Conservation (phyloP, 1,139 yeast genomes). For the Pichia sp. region DNA sequence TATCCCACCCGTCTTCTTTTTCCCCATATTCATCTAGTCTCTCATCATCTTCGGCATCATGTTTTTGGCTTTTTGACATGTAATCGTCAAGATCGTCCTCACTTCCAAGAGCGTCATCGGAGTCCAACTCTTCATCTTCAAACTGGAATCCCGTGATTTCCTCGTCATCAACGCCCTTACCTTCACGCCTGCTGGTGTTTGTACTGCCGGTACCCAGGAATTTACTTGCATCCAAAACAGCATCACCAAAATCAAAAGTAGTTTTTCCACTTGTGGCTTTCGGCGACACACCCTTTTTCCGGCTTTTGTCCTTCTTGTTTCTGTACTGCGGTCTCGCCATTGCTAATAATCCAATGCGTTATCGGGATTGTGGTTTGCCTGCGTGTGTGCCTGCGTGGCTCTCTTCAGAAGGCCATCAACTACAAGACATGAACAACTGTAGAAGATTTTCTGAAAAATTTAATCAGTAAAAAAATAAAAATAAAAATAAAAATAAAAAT, state of each 20-base stretch:
- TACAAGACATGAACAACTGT: too few species aligned
- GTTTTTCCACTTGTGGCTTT: slow-evolving; percentile 1
- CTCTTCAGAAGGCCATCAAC: too few species aligned
- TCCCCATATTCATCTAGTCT: slow-evolving; percentile 35
- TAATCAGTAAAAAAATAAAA: not conserved
- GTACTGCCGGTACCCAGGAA: slow-evolving; percentile 11
- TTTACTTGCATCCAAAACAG: slow-evolving; percentile 32
- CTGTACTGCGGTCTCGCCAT: not conserved
- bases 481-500: too few species aligned
- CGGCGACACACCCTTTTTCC: not conserved
- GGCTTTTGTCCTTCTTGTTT: not conserved
- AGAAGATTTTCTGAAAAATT: not conserved
- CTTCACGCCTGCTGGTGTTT: slow-evolving; percentile 22
- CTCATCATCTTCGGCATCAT: slow-evolving; percentile 22
- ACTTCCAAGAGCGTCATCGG: slow-evolving; percentile 74
- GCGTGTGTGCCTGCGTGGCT: too few species aligned
- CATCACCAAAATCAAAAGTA: slow-evolving; percentile 30
- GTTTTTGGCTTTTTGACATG: slow-evolving; percentile 12
- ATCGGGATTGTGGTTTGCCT: not conserved
- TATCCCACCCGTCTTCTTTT: slow-evolving; percentile 44
- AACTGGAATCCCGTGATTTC: slow-evolving; percentile 36
- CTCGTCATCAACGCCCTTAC: slow-evolving; percentile 31
- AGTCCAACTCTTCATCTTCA: slow-evolving; percentile 67
- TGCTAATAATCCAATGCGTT: not conserved
- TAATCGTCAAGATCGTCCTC: slow-evolving; percentile 70